These are phyloP conservation scores for Gaillardinia entomophila DNA, from an alignment of 805 yeast genomes.

Conservation along the genomic window DNA sequence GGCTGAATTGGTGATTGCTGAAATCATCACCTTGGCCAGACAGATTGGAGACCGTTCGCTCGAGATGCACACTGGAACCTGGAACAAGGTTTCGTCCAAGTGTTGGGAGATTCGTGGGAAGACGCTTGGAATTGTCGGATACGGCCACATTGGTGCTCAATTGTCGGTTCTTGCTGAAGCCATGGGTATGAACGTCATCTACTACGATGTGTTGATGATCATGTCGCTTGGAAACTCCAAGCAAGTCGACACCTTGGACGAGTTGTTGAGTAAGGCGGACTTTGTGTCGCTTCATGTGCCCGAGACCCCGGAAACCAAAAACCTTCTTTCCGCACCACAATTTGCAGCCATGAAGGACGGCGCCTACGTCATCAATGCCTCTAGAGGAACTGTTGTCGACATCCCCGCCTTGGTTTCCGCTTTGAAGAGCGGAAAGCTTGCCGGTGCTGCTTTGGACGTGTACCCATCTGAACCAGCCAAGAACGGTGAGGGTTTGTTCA, in stretches of 20 bases:
- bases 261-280: slow-evolving; percentile 74
- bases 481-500: slow-evolving; percentile 82
- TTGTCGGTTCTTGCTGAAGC: slow-evolving; percentile 95
- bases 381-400: slow-evolving; percentile 97
- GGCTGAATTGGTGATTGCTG: slow-evolving; percentile 95
- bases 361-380: slow-evolving; percentile 88
- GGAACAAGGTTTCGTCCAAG: slow-evolving; percentile 93
- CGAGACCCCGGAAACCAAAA: slow-evolving; percentile 86
- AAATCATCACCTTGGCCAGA: slow-evolving; percentile 89
- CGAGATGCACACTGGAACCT: slow-evolving; percentile 92
- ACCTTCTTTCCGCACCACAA: slow-evolving; percentile 84
- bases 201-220: slow-evolving; percentile 86
- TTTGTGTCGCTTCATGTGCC: slow-evolving; percentile 94
- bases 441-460: slow-evolving; percentile 96
- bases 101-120: slow-evolving; percentile 99
- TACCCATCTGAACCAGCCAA: slow-evolving; percentile 96
- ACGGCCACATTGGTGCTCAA: slow-evolving; percentile 98
- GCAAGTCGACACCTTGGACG: slow-evolving; percentile 82
- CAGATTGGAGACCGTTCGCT: slow-evolving; percentile 95
- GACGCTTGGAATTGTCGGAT: slow-evolving; percentile 94
- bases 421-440: slow-evolving; percentile 86
- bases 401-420: slow-evolving; percentile 91
- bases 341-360: slow-evolving; percentile 96
- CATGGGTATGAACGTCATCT: slow-evolving; percentile 93
- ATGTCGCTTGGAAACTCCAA: slow-evolving; percentile 96